Evolutionary conservation across 2,329 filamentous ascomycete genomes (phyloP).

Genomic region (Dactylellina leptospora): DNA sequence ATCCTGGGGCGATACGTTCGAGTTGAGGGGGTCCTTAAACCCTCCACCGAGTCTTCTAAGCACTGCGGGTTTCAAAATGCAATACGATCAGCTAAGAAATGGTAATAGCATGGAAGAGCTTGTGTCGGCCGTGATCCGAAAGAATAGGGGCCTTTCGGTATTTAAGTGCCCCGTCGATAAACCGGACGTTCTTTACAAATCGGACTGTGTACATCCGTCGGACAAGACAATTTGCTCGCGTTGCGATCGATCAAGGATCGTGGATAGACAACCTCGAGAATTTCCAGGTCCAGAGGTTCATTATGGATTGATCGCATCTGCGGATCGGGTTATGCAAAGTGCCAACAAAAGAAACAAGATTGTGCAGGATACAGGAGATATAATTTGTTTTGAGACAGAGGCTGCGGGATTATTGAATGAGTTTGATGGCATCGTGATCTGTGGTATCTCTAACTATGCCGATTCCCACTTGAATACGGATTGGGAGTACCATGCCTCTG

Average conservation of each 20-base stretch:
- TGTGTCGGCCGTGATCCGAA: background rate
- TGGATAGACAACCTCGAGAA: background rate
- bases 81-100: background rate
- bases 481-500: constrained; percentile 56
- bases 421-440: constrained; percentile 9
- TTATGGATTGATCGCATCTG: constrained; percentile 5
- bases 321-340: background rate
- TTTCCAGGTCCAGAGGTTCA: background rate
- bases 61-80: background rate
- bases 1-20: background rate
- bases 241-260: background rate
- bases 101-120: background rate
- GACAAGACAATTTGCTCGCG: background rate
- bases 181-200: constrained; percentile 2
- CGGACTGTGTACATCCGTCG: constrained; percentile 1
- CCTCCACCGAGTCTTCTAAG: constrained; percentile 10
- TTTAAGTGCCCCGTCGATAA: background rate
- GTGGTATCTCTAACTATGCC: constrained; percentile 12
- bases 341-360: background rate
- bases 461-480: constrained; percentile 61
- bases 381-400: constrained; percentile 27
- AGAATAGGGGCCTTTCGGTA: background rate
- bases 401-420: constrained; percentile 58
- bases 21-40: background rate
- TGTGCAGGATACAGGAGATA: background rate